These are phyloP conservation scores for Wickerhamomyces canadensis DNA, from an alignment of 805 yeast species.

Conservation along the genomic window DNA sequence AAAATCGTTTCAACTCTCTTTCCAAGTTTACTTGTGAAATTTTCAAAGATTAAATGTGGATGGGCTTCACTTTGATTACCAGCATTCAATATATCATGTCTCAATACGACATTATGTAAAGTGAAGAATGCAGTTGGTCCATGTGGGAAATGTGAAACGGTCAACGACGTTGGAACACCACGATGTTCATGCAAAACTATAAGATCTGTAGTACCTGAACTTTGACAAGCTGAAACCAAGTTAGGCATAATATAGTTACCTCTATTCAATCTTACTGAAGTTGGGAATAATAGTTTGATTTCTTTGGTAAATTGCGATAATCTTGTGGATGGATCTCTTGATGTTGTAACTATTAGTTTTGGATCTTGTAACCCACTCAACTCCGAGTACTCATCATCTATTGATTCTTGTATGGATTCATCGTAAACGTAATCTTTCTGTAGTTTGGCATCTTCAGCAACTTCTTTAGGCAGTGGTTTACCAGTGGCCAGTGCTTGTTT, in stretches of 20 bases:
- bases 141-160: conserved; percentile 93
- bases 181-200: conserved; percentile 91
- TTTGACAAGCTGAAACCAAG: conserved; percentile 75
- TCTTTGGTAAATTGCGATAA: conserved; percentile 91
- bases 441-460: conserved; percentile 79
- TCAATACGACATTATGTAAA: conserved; percentile 85
- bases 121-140: conserved; percentile 97
- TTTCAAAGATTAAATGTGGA: conserved; percentile 92
- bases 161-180: conserved; percentile 94
- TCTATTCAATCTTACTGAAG: conserved; percentile 82
- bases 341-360: conserved; percentile 84
- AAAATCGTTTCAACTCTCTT: conserved; percentile 72
- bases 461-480: conserved; percentile 80
- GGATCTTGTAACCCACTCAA: conserved; percentile 89
- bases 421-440: conserved; percentile 84
- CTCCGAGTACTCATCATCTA: conserved; percentile 91
- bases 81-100: conserved; percentile 83
- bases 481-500: conserved; percentile 89
- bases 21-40: conserved; percentile 77
- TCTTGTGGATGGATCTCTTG: conserved; percentile 83
- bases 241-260: conserved; percentile 88
- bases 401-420: conserved; percentile 57
- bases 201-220: conserved; percentile 78
- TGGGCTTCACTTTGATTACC: conserved; percentile 89
- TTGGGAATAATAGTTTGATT: conserved; percentile 83